These are phyloP conservation scores for Clarireedia monteithiana DNA, from an alignment of 2,329 filamentous ascomycete species.

Conservation along the genomic window DNA sequence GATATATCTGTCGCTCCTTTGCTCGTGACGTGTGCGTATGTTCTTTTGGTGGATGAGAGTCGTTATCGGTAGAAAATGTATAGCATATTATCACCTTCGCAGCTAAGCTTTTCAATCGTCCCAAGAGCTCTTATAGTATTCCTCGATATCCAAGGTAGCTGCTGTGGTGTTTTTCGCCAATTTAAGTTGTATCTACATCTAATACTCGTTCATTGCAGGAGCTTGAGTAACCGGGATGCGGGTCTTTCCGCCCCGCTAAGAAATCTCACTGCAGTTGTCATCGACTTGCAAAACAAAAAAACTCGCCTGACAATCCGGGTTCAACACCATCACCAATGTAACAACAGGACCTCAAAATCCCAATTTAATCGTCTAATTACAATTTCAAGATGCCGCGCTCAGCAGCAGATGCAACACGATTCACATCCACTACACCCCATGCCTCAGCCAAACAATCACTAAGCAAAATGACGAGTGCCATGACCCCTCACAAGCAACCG, in stretches of 20 bases:
- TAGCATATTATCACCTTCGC: background rate
- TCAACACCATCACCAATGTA: conserved; percentile 15
- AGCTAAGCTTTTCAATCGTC: background rate
- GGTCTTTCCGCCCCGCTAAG: conserved; percentile 18
- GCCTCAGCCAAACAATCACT: conserved; percentile 53
- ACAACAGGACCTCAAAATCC: conserved; percentile 6
- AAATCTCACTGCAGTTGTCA: conserved; percentile 11
- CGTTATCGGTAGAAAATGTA: too few relatives aligned
- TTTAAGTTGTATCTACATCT: too few relatives aligned
- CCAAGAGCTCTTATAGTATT: background rate
- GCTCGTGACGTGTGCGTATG: background rate
- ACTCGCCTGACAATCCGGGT: conserved; percentile 16
- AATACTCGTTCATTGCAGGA: too few relatives aligned
- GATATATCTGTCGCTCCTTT: background rate
- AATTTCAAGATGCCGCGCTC: conserved; percentile 46
- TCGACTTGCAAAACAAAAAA: conserved; percentile 16
- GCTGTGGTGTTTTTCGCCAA: too few relatives aligned
- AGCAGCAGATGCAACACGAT: conserved; percentile 73
- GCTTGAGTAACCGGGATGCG: conserved; percentile 6
- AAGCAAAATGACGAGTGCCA: conserved; percentile 21
- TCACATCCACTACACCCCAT: conserved; percentile 63
- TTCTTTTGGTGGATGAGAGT: background rate
- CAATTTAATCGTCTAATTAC: background rate
- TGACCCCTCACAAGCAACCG: conserved; percentile 12
- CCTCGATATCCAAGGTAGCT: too few relatives aligned